These are phyloP conservation scores for Crithidia thermophila DNA, from an alignment of 208 protist species.

Conservation along the genomic window DNA sequence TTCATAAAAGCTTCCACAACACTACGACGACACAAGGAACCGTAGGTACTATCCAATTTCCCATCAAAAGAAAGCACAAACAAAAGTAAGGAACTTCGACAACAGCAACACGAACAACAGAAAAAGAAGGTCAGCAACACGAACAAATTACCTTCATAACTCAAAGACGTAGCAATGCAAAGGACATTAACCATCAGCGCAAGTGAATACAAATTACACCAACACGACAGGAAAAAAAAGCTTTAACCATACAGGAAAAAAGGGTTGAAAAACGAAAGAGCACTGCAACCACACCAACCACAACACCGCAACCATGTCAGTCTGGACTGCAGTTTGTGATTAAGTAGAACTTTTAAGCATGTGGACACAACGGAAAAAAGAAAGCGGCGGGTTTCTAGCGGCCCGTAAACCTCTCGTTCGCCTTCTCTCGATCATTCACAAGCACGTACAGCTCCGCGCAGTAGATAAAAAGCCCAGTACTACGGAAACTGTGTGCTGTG, in stretches of 20 bases:
- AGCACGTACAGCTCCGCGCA: too few species aligned
- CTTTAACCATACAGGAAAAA: too few species aligned
- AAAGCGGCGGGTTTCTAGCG: not conserved
- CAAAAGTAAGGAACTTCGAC: too few species aligned
- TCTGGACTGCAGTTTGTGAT: not conserved
- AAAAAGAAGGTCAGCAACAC: too few species aligned
- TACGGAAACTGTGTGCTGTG: not conserved
- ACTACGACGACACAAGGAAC: not conserved
- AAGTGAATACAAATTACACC: not conserved
- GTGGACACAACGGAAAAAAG: not conserved
- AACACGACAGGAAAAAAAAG: not conserved
- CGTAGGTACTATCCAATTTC: too few species aligned
- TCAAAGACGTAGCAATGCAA: too few species aligned
- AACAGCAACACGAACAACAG: too few species aligned
- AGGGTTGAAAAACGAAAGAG: not conserved
- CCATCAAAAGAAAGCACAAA: too few species aligned
- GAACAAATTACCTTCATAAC: too few species aligned
- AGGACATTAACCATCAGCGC: too few species aligned
- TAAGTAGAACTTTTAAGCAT: not conserved
- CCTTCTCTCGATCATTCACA: too few species aligned
- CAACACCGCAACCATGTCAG: not conserved
- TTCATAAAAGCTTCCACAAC: not conserved
- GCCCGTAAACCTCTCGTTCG: too few species aligned
- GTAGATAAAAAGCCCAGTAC: conserved; percentile 16
- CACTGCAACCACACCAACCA: not conserved